Evolutionary conservation across 1,284 basidiomycete genomes (phyloP).

Genomic region (Ceratobasidium papillatum): DNA sequence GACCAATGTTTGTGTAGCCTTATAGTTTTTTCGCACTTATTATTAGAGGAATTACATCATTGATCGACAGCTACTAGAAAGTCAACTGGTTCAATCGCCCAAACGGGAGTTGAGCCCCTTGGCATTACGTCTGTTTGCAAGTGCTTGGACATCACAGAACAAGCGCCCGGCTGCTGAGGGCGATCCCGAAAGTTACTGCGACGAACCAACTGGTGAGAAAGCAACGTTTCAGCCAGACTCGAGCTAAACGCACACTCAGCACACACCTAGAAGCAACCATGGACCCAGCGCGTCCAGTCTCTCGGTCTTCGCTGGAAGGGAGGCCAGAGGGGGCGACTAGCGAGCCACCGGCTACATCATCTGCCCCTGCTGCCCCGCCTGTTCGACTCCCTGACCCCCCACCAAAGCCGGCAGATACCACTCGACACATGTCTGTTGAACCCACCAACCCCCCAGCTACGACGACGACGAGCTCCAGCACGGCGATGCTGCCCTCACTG

Average conservation of each 20-base stretch:
- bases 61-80: neutral
- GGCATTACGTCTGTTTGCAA: neutral
- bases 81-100: neutral
- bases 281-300: slow-evolving; percentile 29
- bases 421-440: slow-evolving; percentile 27
- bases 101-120: neutral
- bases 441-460: neutral
- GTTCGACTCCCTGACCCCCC: slow-evolving; percentile 27
- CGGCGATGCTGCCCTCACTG: slow-evolving; percentile 1
- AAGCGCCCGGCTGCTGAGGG: slow-evolving; percentile 24
- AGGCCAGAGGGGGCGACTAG: neutral
- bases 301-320: slow-evolving; percentile 25
- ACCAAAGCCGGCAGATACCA: slow-evolving; percentile 9
- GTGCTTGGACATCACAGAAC: neutral
- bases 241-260: neutral
- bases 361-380: neutral
- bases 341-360: neutral
- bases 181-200: slow-evolving; percentile 12
- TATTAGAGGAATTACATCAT: no score
- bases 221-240: slow-evolving; percentile 9
- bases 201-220: slow-evolving; percentile 10
- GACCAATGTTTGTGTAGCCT: no score
- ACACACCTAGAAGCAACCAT: slow-evolving; percentile 9
- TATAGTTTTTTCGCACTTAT: no score
- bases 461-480: neutral